Conservation (phyloP, 495 filamentous ascomycete genomes). For the Hyaloscypha finlandica region DNA sequence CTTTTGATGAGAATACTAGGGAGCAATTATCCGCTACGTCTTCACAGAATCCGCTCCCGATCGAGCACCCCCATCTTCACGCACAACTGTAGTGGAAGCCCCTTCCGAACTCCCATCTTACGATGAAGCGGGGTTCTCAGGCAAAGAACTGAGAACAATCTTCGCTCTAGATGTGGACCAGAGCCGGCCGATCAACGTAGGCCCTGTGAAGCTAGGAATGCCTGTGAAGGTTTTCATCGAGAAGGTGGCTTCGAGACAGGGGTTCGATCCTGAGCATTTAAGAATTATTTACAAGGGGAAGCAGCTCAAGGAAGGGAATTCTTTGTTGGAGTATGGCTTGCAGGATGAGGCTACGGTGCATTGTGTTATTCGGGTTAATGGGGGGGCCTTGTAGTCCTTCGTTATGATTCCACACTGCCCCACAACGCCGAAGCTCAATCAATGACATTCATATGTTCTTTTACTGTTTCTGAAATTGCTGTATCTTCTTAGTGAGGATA, state of each 20-base stretch:
- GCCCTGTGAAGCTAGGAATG: background rate
- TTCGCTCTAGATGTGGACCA: background rate
- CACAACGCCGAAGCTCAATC: no score
- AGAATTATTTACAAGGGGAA: slow-evolving; percentile 5
- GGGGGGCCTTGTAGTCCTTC: background rate
- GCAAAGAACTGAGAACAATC: background rate
- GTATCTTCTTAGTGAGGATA: background rate
- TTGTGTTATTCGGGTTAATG: background rate
- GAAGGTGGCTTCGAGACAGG: background rate
- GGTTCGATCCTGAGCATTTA: background rate
- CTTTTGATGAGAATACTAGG: background rate
- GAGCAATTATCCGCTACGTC: background rate
- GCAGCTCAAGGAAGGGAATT: background rate
- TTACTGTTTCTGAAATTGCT: background rate
- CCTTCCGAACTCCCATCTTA: background rate
- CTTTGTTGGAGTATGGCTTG: background rate
- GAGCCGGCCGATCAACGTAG: background rate
- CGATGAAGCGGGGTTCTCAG: background rate
- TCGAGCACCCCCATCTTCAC: no score
- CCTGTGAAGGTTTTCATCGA: background rate
- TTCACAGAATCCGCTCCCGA: background rate
- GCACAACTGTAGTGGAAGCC: no score
- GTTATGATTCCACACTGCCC: no score
- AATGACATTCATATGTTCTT: background rate
- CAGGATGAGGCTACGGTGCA: background rate